Conservation (phyloP, 257 asterid genomes). For the Nicotiana tabacum region DNA sequence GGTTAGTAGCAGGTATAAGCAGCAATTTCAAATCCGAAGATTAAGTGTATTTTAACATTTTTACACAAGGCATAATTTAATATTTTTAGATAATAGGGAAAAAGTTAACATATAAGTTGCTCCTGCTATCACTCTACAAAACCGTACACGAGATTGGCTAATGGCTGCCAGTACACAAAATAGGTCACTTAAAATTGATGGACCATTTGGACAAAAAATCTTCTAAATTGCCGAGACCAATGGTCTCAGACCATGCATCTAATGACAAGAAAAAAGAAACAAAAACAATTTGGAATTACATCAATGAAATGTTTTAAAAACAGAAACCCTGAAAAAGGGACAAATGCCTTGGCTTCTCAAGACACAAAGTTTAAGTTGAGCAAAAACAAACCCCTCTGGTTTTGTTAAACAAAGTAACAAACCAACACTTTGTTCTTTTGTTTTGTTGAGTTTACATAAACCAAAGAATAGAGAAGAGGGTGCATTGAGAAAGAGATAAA, state of each 20-base stretch:
- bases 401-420: constrained; percentile 32
- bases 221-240: not conserved
- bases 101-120: not conserved
- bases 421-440: constrained; percentile 43
- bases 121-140: not conserved
- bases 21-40: not conserved
- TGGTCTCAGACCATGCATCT: not conserved
- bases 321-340: constrained; percentile 38
- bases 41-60: not conserved
- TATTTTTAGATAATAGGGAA: not conserved
- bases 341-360: constrained; percentile 38
- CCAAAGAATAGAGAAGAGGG: not conserved
- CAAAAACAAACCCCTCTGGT: constrained; percentile 27
- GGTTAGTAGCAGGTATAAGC: not conserved
- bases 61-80: not conserved
- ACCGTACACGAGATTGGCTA: not conserved
- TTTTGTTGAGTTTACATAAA: constrained; percentile 16
- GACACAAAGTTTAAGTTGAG: constrained; percentile 47
- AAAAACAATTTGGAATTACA: not conserved
- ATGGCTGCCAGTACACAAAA: not conserved
- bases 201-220: not conserved
- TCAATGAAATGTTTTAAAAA: not conserved
- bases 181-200: not conserved
- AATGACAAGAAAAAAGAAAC: not conserved
- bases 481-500: not conserved